A percentile compares a stretch with the other conserved stretches of the same genome.
Evolutionary conservation across 768 basidiomycete species (phyloP).

Genomic region (Mrakia gelida): DNA sequence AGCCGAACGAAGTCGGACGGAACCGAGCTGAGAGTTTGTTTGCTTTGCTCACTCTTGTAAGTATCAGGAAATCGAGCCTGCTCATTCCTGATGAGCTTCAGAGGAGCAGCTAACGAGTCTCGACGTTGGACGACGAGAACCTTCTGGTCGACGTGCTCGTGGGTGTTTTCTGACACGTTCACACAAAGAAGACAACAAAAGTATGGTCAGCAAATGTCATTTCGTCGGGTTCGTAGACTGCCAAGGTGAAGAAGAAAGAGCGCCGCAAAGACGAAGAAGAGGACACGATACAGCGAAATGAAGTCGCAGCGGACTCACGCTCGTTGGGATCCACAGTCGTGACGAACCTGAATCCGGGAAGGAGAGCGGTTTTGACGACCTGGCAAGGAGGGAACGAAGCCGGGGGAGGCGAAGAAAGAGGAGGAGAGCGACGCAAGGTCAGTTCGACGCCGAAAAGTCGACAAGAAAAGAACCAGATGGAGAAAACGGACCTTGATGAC

Average conservation of each 20-base stretch:
- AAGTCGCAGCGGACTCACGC: too few relatives aligned
- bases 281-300: too few relatives aligned
- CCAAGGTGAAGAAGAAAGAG: too few relatives aligned
- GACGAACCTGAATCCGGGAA: background rate
- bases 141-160: slow-evolving; percentile 22
- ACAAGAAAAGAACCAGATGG: too few relatives aligned
- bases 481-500: background rate
- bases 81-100: slow-evolving; percentile 1
- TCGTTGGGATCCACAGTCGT: slow-evolving; percentile 21
- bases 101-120: background rate
- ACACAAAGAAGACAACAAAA: too few relatives aligned
- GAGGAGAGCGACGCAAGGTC: background rate
- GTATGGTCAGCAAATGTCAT: too few relatives aligned
- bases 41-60: slow-evolving; percentile 20
- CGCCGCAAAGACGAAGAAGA: too few relatives aligned
- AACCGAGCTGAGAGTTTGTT: too few relatives aligned
- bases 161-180: slow-evolving; percentile 11
- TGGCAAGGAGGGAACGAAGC: background rate
- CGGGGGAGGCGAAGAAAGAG: background rate
- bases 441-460: background rate
- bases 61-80: background rate
- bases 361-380: slow-evolving; percentile 19
- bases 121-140: background rate
- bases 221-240: too few relatives aligned
- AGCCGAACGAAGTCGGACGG: too few relatives aligned